Evolutionary conservation across 371 early-diverging fungal species (phyloP).

Genomic region (Syncephalastrum contaminatum): DNA sequence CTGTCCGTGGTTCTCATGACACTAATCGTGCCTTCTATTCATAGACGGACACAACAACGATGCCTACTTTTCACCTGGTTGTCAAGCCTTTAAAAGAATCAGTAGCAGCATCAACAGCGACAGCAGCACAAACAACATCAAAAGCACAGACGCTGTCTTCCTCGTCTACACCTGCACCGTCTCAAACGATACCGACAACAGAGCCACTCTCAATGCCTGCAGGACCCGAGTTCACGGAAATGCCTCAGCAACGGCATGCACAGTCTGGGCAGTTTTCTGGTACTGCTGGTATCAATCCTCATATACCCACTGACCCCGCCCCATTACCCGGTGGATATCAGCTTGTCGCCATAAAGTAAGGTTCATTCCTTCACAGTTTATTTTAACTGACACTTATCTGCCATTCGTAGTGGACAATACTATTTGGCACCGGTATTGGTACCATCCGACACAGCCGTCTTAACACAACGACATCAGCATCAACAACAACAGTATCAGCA

Average conservation of each 20-base stretch:
- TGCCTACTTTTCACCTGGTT: constrained; percentile 46
- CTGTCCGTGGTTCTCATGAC: not conserved
- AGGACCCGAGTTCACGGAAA: no score
- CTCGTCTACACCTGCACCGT: no score
- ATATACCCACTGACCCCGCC: constrained; percentile 9
- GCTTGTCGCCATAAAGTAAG: constrained; percentile 42
- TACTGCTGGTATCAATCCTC: no score
- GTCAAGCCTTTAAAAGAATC: constrained; percentile 34
- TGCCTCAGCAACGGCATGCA: no score
- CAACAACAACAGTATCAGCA: constrained; percentile 6
- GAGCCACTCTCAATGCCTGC: no score
- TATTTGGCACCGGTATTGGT: constrained; percentile 41
- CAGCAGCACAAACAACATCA: constrained; percentile 2
- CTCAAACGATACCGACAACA: no score
- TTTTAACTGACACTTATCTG: not conserved
- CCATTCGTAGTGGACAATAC: constrained; percentile 32
- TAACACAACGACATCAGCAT: constrained; percentile 8
- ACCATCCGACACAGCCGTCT: constrained; percentile 10
- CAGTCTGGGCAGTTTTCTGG: no score
- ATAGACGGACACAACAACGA: constrained; percentile 18
- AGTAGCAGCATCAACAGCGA: not conserved
- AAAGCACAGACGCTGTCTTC: not conserved
- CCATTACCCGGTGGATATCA: constrained; percentile 45
- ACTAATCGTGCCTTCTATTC: not conserved
- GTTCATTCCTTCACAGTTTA: not conserved